Percentiles rank a stretch among this genome's conserved stretches.
These are phyloP conservation scores for Aspergillus amoenus DNA, from an alignment of 2,329 filamentous ascomycete species.

Conservation along the genomic window DNA sequence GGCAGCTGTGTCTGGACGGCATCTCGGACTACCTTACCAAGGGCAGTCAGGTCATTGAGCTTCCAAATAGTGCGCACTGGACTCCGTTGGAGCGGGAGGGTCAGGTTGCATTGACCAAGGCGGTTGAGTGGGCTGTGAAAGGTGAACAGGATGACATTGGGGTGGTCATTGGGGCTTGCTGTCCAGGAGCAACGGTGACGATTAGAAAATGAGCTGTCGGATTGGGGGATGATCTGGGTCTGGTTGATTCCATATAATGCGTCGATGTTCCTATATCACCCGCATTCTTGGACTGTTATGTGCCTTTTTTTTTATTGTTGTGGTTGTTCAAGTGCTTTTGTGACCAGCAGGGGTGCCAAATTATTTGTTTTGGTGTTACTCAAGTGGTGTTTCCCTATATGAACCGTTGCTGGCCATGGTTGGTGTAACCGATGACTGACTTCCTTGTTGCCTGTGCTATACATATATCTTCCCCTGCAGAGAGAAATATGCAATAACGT, in stretches of 20 bases:
- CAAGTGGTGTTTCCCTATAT: neutral
- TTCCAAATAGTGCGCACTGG: conserved; percentile 56
- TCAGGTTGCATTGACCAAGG: conserved; percentile 42
- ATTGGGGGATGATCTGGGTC: neutral
- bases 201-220: conserved; percentile 30
- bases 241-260: neutral
- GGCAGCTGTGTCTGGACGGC: conserved; percentile 51
- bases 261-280: neutral
- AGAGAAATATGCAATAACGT: neutral
- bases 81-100: conserved; percentile 50
- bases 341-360: neutral
- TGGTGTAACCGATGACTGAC: neutral
- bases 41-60: conserved; percentile 51
- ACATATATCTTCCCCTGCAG: neutral
- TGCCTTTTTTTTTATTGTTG: neutral
- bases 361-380: neutral
- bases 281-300: neutral
- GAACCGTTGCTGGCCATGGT: neutral
- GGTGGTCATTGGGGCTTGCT: conserved; percentile 28
- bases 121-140: conserved; percentile 38
- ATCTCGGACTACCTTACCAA: conserved; percentile 52
- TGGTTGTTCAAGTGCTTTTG: neutral
- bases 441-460: neutral
- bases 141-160: conserved; percentile 40
- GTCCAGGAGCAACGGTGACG: conserved; percentile 32